Conservation (phyloP, 371 early-diverging fungal genomes). For the Blakeslea trispora region DNA sequence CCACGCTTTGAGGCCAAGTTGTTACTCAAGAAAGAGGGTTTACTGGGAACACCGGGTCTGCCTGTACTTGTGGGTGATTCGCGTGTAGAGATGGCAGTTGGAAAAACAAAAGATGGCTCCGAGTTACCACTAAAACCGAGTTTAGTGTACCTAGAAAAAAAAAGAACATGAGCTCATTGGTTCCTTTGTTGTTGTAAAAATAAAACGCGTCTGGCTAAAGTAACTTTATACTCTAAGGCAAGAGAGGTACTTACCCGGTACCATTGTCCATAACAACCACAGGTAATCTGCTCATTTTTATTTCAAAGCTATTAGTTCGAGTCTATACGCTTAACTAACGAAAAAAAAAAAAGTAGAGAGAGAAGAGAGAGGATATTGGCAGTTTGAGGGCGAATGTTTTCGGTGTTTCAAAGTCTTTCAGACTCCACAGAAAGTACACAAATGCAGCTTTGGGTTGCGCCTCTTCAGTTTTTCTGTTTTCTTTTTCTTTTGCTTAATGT, state of each 20-base stretch:
- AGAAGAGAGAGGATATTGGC: too few relatives aligned
- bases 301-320: too few relatives aligned
- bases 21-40: conserved; percentile 60
- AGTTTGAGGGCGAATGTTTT: too few relatives aligned
- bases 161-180: too few relatives aligned
- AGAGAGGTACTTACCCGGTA: conserved; percentile 72
- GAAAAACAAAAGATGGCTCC: conserved; percentile 95
- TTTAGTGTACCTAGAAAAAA: conserved; percentile 85
- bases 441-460: too few relatives aligned
- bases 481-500: too few relatives aligned
- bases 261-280: conserved; percentile 94
- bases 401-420: too few relatives aligned
- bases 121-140: conserved; percentile 98
- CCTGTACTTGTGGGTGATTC: conserved; percentile 58
- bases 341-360: too few relatives aligned
- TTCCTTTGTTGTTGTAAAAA: neutral
- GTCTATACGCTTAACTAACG: too few relatives aligned
- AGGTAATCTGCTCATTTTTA: conserved; percentile 57
- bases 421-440: too few relatives aligned
- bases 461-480: too few relatives aligned
- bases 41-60: conserved; percentile 59
- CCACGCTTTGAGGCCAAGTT: conserved; percentile 95
- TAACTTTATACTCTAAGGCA: too few relatives aligned
- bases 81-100: conserved; percentile 87
- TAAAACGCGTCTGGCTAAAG: conserved; percentile 1